Evolutionary conservation across 2,329 filamentous ascomycete species (phyloP).

Genomic region (Cordyceps sp.): DNA sequence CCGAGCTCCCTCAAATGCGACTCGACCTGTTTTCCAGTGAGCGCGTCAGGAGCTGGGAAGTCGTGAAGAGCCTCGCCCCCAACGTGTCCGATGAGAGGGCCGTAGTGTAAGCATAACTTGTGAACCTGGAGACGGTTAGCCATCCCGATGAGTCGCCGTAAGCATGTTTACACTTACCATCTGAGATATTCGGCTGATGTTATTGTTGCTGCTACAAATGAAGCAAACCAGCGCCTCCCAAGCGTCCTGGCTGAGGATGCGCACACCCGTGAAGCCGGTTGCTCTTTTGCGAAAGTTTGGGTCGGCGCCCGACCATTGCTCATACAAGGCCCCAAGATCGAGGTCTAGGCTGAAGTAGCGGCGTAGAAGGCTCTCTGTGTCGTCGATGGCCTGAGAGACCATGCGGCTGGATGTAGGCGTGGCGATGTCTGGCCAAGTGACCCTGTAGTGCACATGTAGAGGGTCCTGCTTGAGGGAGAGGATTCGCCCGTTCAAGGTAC

Average conservation of each 20-base stretch:
- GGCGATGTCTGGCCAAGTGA: slow-evolving; percentile 40
- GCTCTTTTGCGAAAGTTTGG: slow-evolving; percentile 80
- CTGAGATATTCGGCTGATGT: slow-evolving; percentile 84
- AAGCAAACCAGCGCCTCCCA: slow-evolving; percentile 92
- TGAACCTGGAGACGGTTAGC: slow-evolving; percentile 37
- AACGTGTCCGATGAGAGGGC: slow-evolving; percentile 55
- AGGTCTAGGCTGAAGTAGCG: slow-evolving; percentile 78
- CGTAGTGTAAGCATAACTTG: slow-evolving; percentile 79
- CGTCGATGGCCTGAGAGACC: slow-evolving; percentile 28
- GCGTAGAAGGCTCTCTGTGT: slow-evolving; percentile 56
- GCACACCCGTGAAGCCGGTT: slow-evolving; percentile 73
- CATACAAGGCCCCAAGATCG: slow-evolving; percentile 62
- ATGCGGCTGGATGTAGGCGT: slow-evolving; percentile 1
- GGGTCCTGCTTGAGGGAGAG: slow-evolving; percentile 73
- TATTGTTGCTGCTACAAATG: slow-evolving; percentile 98
- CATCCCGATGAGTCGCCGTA: too few species aligned
- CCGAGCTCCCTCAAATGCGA: slow-evolving; percentile 63
- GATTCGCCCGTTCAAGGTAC: slow-evolving; percentile 71
- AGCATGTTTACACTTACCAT: slow-evolving; percentile 42
- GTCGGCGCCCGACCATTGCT: slow-evolving; percentile 74
- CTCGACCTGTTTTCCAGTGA: slow-evolving; percentile 66
- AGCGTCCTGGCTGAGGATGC: slow-evolving; percentile 84
- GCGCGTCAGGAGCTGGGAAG: slow-evolving; percentile 60
- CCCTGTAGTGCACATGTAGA: slow-evolving; percentile 62
- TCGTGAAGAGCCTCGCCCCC: slow-evolving; percentile 64